These are phyloP conservation scores for Gryganskiella cystojenkinii DNA, from an alignment of 192 early-diverging fungal species.

Conservation along the genomic window DNA sequence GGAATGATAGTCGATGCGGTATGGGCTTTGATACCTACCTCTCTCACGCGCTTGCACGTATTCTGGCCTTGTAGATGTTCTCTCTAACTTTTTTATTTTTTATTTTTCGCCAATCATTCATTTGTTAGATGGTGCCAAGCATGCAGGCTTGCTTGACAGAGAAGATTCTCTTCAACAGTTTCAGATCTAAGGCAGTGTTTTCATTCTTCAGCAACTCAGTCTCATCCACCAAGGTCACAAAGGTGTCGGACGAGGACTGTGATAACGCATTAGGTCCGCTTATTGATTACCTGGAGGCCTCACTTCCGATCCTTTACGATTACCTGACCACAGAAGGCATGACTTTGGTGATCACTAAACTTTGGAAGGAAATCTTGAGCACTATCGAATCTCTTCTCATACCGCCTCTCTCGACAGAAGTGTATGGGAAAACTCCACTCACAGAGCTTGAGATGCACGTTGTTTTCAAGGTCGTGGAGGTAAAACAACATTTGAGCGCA, in stretches of 20 bases:
- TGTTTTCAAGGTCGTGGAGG: constrained; percentile 77
- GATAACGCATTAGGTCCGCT: constrained; percentile 75
- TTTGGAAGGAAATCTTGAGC: constrained; percentile 79
- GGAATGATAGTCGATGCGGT: constrained; percentile 76
- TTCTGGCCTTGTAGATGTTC: not conserved
- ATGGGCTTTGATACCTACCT: constrained; percentile 25
- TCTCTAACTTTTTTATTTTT: not conserved
- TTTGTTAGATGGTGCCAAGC: constrained; percentile 66
- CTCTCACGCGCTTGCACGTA: not conserved
- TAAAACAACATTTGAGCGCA: constrained; percentile 10
- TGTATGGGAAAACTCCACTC: constrained; percentile 69
- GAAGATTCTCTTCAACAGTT: constrained; percentile 66
- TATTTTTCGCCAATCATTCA: not conserved
- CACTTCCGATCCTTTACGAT: constrained; percentile 72
- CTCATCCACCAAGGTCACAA: constrained; percentile 33
- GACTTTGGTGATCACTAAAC: constrained; percentile 69
- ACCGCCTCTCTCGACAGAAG: constrained; percentile 72
- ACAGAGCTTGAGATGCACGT: constrained; percentile 71
- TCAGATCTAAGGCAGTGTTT: constrained; percentile 42
- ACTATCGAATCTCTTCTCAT: constrained; percentile 76
- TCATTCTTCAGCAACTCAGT: constrained; percentile 33
- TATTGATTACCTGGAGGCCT: constrained; percentile 81
- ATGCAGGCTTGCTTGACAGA: constrained; percentile 72
- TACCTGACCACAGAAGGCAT: constrained; percentile 74
- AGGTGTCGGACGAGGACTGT: constrained; percentile 62